Percentiles rank a stretch among this genome's conserved stretches.
Conservation (phyloP, 2,329 filamentous ascomycete genomes). For the Venturia pyrina region DNA sequence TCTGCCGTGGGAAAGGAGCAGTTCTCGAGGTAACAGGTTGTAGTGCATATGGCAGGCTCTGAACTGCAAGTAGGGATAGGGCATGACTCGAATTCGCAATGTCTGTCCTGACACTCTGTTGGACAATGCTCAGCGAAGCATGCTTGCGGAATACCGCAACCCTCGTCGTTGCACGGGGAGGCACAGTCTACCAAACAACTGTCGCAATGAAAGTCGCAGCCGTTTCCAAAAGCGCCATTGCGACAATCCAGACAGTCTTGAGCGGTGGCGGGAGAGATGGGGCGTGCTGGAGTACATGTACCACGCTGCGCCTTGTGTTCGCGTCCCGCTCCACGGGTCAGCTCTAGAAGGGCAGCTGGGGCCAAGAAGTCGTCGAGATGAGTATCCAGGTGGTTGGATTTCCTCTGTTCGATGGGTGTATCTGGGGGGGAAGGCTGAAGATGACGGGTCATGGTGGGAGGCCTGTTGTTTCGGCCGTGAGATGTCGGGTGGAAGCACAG, state of each 20-base stretch:
- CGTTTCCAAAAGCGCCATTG: neutral
- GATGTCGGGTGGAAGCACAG: neutral
- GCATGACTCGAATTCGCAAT: neutral
- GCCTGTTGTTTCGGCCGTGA: neutral
- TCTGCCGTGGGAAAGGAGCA: neutral
- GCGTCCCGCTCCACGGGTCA: constrained; percentile 2
- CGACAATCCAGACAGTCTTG: constrained; percentile 9
- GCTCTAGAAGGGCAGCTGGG: constrained; percentile 1
- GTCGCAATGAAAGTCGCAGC: constrained; percentile 3
- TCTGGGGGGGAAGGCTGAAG: neutral
- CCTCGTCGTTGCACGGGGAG: constrained; percentile 9
- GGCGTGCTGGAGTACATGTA: constrained; percentile 4
- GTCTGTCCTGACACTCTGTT: constrained; percentile 5
- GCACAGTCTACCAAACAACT: constrained; percentile 3
- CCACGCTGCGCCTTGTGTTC: neutral
- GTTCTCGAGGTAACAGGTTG: neutral
- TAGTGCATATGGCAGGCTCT: neutral
- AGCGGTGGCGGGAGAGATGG: neutral
- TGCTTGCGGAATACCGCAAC: constrained; percentile 7
- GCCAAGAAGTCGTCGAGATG: neutral
- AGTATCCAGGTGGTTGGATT: neutral
- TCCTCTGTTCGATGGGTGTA: neutral
- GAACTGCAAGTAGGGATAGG: neutral
- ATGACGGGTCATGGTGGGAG: neutral
- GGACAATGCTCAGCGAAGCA: constrained; percentile 10